phyloP scores from a whole-genome alignment of 73 alveolate species.

The Tetrahymena malaccensis region DNA sequence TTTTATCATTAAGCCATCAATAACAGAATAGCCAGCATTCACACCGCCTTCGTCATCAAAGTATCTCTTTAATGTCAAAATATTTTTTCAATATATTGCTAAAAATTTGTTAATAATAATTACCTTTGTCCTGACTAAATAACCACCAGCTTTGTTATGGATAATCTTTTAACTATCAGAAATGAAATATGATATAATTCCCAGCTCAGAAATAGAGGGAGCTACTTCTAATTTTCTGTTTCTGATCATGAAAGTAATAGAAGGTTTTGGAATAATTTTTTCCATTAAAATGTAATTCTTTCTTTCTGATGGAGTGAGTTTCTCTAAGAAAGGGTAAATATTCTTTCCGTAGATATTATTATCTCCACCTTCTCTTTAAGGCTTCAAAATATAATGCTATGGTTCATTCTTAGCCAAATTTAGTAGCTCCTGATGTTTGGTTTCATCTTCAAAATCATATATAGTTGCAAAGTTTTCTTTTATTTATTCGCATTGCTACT shows the following conservation, averaged over 20 bases:
- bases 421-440: neutral
- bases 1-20: constrained; percentile 16
- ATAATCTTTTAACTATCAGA: constrained; percentile 1
- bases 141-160: constrained; percentile 22
- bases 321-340: neutral
- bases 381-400: constrained; percentile 21
- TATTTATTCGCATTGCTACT: neutral
- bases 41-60: constrained; percentile 44
- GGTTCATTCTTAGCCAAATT: constrained; percentile 19
- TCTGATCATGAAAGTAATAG: constrained; percentile 14
- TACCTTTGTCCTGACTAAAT: constrained; percentile 22
- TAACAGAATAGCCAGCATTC: constrained; percentile 34
- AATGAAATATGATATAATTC: constrained; percentile 18
- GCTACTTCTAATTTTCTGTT: constrained; percentile 10
- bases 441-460: constrained; percentile 32
- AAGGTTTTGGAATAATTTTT: constrained; percentile 17
- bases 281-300: constrained; percentile 25
- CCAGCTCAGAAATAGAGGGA: constrained; percentile 23
- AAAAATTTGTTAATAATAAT: neutral
- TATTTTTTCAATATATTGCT: neutral
- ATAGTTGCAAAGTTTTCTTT: constrained; percentile 14
- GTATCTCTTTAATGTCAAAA: constrained; percentile 8
- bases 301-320: constrained; percentile 5
- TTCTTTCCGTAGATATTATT: constrained; percentile 18
- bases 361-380: constrained; percentile 43